Base-by-base conservation (phyloP, 164 flowering plant species). In the Aristolochia contorta region DNA sequence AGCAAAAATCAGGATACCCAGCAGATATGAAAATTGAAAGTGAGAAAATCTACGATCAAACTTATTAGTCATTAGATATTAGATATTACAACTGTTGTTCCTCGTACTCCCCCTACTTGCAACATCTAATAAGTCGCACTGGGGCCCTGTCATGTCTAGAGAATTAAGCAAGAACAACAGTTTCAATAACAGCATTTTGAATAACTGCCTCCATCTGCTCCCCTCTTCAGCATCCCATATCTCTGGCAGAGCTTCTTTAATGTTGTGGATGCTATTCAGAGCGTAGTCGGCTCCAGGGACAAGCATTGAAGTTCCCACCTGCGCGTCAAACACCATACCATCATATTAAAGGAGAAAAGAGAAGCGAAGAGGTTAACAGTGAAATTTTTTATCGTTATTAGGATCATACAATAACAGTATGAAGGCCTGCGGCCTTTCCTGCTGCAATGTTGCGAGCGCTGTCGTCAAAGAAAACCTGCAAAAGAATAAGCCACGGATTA, bases 401-500 rank as follows among this genome's bases (percentile, higher is more conserved):
- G 41, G 58, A 23, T 47, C 89, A 81, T 75, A 92, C 98, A 56
- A 92, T 67, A 9, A 92, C 96, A 8, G 96, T 92, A 48, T 80
- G 83, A 46, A 92, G 82, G 30, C 98, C 97, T 30, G 91, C 90
- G 21, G 75, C 77, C 77, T 87, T 92, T n/a, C 77, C 97, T 27
- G 79, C 82, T 0, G 83, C 87, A 54, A 89, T 89, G 77, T 92
- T 92, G 50, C 96, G 78, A 62, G 66, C 65, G 60, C 98, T 92
- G 70, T 92, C 98, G 60, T 89, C 98, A 45, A 92, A 89, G 83
- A 92, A 92, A 30, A 92, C 73, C 98, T 92, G 84, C 10, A 27
- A 58, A 65, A 19, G 30, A 33, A 43, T n/a, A 25, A 46, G 20
- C 5, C 3, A 53, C 15, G 10, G 22, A 50, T 50, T 50, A n/a